A percentile compares a stretch with the other conserved stretches of the same genome.
phyloP scores from a whole-genome alignment of 805 yeast species.

The Isabelozyma rhagii region DNA sequence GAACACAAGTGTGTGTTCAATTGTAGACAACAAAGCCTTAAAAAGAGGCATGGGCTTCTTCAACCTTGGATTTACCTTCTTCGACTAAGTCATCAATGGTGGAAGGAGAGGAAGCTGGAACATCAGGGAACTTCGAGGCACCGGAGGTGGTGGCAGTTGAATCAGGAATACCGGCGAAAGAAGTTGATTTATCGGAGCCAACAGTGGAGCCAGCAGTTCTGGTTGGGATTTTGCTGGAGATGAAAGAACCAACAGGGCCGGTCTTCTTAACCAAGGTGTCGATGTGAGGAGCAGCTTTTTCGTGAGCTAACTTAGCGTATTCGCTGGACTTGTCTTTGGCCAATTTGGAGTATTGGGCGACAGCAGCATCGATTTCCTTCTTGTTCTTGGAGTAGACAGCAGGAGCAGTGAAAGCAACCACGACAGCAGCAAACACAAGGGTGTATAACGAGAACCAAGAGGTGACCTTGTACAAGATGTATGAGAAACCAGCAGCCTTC shows the following conservation, averaged over 20 bases:
- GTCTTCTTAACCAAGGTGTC: constrained; percentile 55
- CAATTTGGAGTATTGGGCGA: constrained; percentile 40
- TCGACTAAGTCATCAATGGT: constrained; percentile 22
- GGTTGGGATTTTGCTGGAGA: constrained; percentile 54
- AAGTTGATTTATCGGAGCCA: constrained; percentile 23
- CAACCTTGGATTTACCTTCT: constrained; percentile 14
- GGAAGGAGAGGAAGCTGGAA: constrained; percentile 25
- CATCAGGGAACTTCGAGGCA: constrained; percentile 40
- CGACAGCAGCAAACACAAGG: constrained; percentile 53
- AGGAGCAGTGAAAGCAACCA: constrained; percentile 73
- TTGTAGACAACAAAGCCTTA: not conserved
- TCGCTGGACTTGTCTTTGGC: constrained; percentile 53
- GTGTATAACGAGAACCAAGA: constrained; percentile 73
- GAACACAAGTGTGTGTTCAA: no score
- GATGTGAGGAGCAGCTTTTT: constrained; percentile 54
- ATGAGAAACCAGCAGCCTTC: constrained; percentile 67
- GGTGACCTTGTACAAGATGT: constrained; percentile 66
- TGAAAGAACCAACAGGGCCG: constrained; percentile 63
- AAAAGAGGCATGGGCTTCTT: constrained; percentile 1
- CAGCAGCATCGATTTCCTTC: constrained; percentile 69
- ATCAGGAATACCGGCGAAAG: not conserved
- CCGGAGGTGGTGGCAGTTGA: constrained; percentile 28
- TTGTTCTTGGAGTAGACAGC: constrained; percentile 69
- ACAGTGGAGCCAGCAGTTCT: constrained; percentile 76
- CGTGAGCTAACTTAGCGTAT: constrained; percentile 32